Evolutionary conservation across 2,329 filamentous ascomycete species (phyloP).

Genomic region (Shiraia sp.): DNA sequence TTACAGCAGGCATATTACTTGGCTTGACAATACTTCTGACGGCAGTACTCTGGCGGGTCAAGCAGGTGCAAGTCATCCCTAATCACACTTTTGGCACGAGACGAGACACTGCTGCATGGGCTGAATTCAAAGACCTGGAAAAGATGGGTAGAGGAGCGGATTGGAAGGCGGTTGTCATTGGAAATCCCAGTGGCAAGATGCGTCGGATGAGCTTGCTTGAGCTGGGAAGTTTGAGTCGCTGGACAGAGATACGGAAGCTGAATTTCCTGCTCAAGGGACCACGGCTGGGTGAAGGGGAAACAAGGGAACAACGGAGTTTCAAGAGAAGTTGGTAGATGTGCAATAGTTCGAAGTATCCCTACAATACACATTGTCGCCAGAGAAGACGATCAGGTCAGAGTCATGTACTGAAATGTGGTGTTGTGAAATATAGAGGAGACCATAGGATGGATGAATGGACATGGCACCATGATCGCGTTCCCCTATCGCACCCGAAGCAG

Average conservation of each 20-base stretch:
- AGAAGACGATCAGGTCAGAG: too few species aligned
- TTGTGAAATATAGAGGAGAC: not conserved
- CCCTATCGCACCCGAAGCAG: too few species aligned
- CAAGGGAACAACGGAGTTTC: constrained; percentile 4
- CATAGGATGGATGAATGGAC: constrained; percentile 12
- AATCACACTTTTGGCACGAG: constrained; percentile 54
- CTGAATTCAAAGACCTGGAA: constrained; percentile 45
- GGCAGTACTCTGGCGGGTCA: constrained; percentile 66
- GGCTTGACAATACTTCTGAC: constrained; percentile 67
- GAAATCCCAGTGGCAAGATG: constrained; percentile 70
- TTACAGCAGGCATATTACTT: constrained; percentile 69
- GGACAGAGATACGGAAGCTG: constrained; percentile 68
- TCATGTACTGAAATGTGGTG: not conserved
- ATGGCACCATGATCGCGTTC: too few species aligned
- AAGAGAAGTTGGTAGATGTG: constrained; percentile 9
- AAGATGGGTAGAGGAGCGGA: constrained; percentile 50
- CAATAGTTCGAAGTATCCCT: too few species aligned
- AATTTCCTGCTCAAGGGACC: constrained; percentile 45
- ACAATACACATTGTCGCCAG: too few species aligned
- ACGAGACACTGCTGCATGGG: constrained; percentile 36
- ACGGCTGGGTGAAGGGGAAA: constrained; percentile 20
- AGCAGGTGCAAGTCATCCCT: constrained; percentile 69
- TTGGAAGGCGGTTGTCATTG: constrained; percentile 72
- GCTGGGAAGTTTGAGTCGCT: constrained; percentile 68
- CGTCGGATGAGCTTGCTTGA: constrained; percentile 74